phyloP scores from a whole-genome alignment of 352 stramenopile species.

The Blastocystis sp. region DNA sequence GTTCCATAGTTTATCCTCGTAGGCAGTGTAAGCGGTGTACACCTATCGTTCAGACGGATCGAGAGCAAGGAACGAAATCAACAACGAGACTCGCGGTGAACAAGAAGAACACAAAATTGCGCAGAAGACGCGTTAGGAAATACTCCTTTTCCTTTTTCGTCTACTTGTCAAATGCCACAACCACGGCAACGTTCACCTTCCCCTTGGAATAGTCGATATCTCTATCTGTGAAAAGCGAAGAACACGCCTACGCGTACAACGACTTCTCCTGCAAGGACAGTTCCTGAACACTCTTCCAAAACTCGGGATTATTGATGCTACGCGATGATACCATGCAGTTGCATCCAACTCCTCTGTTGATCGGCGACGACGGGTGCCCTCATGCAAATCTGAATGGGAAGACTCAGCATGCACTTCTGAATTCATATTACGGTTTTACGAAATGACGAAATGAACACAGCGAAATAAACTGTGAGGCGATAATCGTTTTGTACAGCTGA shows the following conservation, averaged over 20 bases:
- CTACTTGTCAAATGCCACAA: not conserved
- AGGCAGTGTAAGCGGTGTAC: slow-evolving; percentile 34
- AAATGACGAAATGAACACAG: not conserved
- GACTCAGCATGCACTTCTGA: not conserved
- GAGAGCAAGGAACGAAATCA: not conserved
- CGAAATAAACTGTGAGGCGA: not conserved
- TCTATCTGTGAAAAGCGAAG: slow-evolving; percentile 2
- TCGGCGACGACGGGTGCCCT: not conserved
- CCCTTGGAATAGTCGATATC: slow-evolving; percentile 48
- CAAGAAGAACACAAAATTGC: slow-evolving; percentile 41
- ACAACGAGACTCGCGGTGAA: slow-evolving; percentile 17
- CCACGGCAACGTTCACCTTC: slow-evolving; percentile 23
- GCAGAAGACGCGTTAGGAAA: slow-evolving; percentile 48
- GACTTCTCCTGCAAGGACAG: slow-evolving; percentile 59
- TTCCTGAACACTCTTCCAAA: slow-evolving; percentile 70
- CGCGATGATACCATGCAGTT: not conserved
- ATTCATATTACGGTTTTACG: not conserved
- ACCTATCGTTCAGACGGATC: not conserved
- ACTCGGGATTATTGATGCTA: slow-evolving; percentile 36
- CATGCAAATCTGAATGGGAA: not conserved
- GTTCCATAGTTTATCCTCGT: slow-evolving; percentile 51
- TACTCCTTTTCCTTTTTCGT: not conserved
- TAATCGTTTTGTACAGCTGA: not conserved
- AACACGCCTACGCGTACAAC: slow-evolving; percentile 41
- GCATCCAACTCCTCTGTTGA: not conserved